Base-by-base conservation (phyloP, 257 asterid genomes). In the Prunella vulgaris region DNA sequence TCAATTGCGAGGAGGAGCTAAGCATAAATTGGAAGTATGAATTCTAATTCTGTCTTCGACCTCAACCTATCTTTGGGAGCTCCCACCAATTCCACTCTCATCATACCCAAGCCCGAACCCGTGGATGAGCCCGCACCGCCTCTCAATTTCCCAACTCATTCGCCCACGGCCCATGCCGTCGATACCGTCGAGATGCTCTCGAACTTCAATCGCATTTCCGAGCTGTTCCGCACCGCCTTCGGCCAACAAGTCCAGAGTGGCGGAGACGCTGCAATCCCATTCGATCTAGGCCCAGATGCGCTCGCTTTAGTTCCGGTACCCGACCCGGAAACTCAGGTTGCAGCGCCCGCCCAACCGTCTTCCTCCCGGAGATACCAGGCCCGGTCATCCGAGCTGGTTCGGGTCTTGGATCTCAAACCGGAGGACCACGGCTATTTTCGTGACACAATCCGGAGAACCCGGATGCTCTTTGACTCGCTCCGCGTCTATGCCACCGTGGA, bases 391-490 rank as follows among this genome's bases (percentile, higher is more conserved):
- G 84, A 83, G 79, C 73, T 84, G 21, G 92, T 86, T 5, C 76
- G 92, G 28, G 85, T 86, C 49, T 68, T 84, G 42, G 83, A 76
- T 71, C 82, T 90, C 49, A 81, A 82, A 1, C 68, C 84, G 0
- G 83, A 84, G 14, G 92, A 90, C 65, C 61, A 60, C 10, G 71
- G 66, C 35, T 85, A 83, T 74, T 86, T 85, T 67, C 81, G 88
- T 5, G 83, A 84, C 60, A 15, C 81, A 5, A 85, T 85, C 1
- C 73, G 92, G n/a, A 74, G 67, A 17, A 84, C 92, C 12, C 73
- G 97, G 60, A 82, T 88, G 87, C 71, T 85, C 5, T 90, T 77
- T 60, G 90, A 88, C 80, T 81, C 97, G 3, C 68, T 88, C 38
- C 84, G 97, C 62, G 74, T 87, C 63, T 76, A 81, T 13, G 65